Evolutionary conservation across 2,329 filamentous ascomycete genomes (phyloP).

Genomic region (Colletotrichum navitas): DNA sequence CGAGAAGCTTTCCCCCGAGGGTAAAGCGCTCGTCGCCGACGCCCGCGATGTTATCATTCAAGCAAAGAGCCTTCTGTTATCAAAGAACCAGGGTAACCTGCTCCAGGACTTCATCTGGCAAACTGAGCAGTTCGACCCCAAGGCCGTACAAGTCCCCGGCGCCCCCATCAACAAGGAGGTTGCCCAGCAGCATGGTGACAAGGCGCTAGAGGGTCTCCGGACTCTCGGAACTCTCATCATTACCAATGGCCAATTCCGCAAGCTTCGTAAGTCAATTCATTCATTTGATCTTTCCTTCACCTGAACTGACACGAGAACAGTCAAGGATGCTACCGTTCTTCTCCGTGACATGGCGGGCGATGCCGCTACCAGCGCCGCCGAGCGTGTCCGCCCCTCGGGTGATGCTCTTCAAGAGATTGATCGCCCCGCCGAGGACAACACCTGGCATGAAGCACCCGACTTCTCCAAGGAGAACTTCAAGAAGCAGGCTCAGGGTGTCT

Average conservation of each 20-base stretch:
- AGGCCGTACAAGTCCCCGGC: slow-evolving; percentile 70
- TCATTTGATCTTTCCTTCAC: accelerated
- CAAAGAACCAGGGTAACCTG: slow-evolving; percentile 95
- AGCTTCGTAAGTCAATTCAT: slow-evolving; percentile 75
- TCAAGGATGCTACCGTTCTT: slow-evolving; percentile 84
- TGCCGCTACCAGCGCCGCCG: slow-evolving; percentile 83
- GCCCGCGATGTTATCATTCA: slow-evolving; percentile 83
- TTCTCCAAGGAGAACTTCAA: slow-evolving; percentile 78
- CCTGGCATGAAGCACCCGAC: slow-evolving; percentile 90
- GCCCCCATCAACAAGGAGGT: slow-evolving; percentile 80
- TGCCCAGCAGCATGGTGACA: slow-evolving; percentile 84
- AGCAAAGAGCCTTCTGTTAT: slow-evolving; percentile 85
- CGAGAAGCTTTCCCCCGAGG: slow-evolving; percentile 83
- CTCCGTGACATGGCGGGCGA: slow-evolving; percentile 93
- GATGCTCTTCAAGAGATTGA: slow-evolving; percentile 85
- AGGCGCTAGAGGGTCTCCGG: slow-evolving; percentile 86
- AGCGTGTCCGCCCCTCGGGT: slow-evolving; percentile 80
- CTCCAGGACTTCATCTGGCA: slow-evolving; percentile 98
- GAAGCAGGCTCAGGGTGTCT: slow-evolving; percentile 74
- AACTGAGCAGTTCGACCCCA: slow-evolving; percentile 79
- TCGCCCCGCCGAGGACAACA: slow-evolving; percentile 87
- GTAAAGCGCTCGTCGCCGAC: slow-evolving; percentile 82
- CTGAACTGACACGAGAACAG: slow-evolving; percentile 49
- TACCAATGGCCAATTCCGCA: slow-evolving; percentile 96
- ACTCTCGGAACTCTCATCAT: slow-evolving; percentile 91